Percentiles rank a stretch among this genome's conserved stretches.
These are phyloP conservation scores for Fusarium lyarnte DNA, from an alignment of 2,329 filamentous ascomycete genomes.

Conservation along the genomic window DNA sequence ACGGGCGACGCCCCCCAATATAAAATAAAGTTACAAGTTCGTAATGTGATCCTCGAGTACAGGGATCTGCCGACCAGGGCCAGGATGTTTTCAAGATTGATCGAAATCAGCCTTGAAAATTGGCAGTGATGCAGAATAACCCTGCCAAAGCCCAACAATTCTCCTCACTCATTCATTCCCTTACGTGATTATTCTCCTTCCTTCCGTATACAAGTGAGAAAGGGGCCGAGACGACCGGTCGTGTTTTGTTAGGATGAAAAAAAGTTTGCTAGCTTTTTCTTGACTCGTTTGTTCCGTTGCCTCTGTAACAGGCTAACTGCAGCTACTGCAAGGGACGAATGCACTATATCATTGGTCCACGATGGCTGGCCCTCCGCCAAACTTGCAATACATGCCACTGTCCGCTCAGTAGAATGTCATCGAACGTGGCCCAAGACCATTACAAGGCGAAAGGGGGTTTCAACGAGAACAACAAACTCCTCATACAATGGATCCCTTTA, in stretches of 20 bases:
- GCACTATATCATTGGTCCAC: conserved; percentile 4
- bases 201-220: neutral
- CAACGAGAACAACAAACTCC: neutral
- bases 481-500: neutral
- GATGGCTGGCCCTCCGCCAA: neutral
- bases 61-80: conserved; percentile 10
- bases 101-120: conserved; percentile 14
- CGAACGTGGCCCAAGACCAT: neutral
- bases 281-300: conserved; percentile 15
- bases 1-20: conserved; percentile 21
- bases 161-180: neutral
- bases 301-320: conserved; percentile 15
- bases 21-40: conserved; percentile 25
- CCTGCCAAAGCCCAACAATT: neutral
- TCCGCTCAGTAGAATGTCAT: conserved; percentile 19
- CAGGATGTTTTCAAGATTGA: neutral
- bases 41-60: conserved; percentile 21
- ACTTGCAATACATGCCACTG: conserved; percentile 15
- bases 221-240: neutral
- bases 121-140: conserved; percentile 11
- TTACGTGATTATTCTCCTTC: neutral
- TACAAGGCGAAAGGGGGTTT: neutral
- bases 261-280: conserved; percentile 1
- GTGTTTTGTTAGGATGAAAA: conserved; percentile 2
- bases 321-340: conserved; percentile 25